Evolutionary conservation across 1,284 basidiomycete genomes (phyloP).

Genomic region (Apiotrichum mycotoxinovorans): DNA sequence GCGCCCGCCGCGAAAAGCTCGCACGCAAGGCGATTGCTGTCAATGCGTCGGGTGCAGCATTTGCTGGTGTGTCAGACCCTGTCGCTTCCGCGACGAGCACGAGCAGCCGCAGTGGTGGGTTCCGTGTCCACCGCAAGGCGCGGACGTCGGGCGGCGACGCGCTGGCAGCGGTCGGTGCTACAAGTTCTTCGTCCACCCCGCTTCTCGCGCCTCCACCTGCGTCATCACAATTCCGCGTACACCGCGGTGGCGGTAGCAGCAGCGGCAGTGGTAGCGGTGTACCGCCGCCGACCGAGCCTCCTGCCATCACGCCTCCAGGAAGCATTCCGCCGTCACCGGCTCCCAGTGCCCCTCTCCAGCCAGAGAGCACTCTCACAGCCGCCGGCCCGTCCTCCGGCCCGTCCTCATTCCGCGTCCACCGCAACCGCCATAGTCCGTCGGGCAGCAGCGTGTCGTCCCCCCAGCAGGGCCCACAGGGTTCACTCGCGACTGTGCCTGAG

Average conservation of each 20-base stretch:
- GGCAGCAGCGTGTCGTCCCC: neutral
- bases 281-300: neutral
- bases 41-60: conserved; percentile 37
- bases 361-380: neutral
- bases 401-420: conserved; percentile 1
- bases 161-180: neutral
- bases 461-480: neutral
- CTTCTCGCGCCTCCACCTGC: conserved; percentile 1
- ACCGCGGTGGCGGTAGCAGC: neutral
- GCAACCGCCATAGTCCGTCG: neutral
- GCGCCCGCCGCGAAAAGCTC: conserved; percentile 38
- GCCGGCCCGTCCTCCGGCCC: neutral
- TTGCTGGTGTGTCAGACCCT: conserved; percentile 40
- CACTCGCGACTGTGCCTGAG: neutral
- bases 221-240: neutral
- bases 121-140: conserved; percentile 12
- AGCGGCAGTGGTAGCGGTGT: too few species aligned
- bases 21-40: conserved; percentile 43
- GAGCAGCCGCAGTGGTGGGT: neutral
- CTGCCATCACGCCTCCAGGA: neutral
- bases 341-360: neutral
- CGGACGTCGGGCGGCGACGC: neutral
- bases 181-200: neutral
- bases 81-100: neutral
- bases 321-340: neutral